Conservation (phyloP, 805 yeast species). For the Saturnispora sekii region DNA sequence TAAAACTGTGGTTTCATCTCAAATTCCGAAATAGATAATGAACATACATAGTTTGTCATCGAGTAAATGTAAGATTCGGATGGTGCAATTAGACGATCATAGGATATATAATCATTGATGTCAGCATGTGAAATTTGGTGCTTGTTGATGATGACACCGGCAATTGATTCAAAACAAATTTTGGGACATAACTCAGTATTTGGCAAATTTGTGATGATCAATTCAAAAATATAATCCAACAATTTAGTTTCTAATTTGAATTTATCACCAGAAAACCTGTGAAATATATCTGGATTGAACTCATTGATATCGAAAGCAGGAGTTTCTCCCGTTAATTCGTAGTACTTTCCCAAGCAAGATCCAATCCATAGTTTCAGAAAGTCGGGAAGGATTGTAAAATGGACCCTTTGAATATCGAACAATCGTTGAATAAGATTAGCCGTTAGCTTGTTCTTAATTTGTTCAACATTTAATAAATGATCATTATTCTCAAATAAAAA, state of each 20-base stretch:
- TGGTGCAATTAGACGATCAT: slow-evolving; percentile 14
- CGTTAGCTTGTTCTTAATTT: neutral
- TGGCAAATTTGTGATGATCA: slow-evolving; percentile 18
- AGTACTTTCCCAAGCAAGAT: slow-evolving; percentile 23
- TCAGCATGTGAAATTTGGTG: slow-evolving; percentile 15
- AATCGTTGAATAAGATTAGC: slow-evolving; percentile 13
- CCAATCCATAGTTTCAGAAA: slow-evolving; percentile 26
- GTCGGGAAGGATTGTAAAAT: slow-evolving; percentile 7
- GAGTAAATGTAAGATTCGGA: slow-evolving; percentile 23
- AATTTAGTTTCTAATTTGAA: slow-evolving; percentile 17
- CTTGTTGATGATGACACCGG: slow-evolving; percentile 31
- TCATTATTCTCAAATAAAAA: neutral
- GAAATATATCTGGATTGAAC: slow-evolving; percentile 11
- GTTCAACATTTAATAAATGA: slow-evolving; percentile 1
- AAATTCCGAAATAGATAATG: slow-evolving; percentile 23
- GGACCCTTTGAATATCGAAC: slow-evolving; percentile 14
- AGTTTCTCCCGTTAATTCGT: slow-evolving; percentile 19
- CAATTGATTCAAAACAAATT: slow-evolving; percentile 29
- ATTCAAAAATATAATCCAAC: slow-evolving; percentile 23
- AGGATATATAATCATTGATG: slow-evolving; percentile 19
- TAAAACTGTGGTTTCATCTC: slow-evolving; percentile 12
- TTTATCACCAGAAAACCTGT: slow-evolving; percentile 9
- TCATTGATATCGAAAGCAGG: slow-evolving; percentile 15
- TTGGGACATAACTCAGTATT: slow-evolving; percentile 16
- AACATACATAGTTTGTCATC: slow-evolving; percentile 28